A percentile compares a stretch with the other conserved stretches of the same genome.
Conservation (phyloP, 192 early-diverging fungal genomes). For the Coemansia sp. region DNA sequence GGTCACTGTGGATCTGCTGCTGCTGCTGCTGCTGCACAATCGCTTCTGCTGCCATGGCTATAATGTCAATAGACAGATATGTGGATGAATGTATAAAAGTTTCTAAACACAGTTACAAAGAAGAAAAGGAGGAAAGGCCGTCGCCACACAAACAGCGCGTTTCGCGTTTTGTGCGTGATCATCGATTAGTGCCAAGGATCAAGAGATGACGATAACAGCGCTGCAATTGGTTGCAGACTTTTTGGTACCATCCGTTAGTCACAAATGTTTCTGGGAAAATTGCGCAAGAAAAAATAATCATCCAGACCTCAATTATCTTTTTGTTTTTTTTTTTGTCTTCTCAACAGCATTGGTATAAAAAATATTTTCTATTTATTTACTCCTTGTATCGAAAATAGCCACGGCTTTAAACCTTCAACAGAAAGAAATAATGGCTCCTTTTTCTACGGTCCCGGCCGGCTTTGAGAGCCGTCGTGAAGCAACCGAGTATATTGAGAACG, state of each 20-base stretch:
- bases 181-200: not conserved
- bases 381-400: too few relatives aligned
- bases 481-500: conserved; percentile 69
- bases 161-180: too few relatives aligned
- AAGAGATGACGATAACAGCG: too few relatives aligned
- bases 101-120: not conserved
- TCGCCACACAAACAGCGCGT: not conserved
- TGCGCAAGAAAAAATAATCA: not conserved
- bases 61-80: not conserved
- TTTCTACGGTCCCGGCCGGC: conserved; percentile 40
- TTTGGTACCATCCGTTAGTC: too few relatives aligned
- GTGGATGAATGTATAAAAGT: not conserved
- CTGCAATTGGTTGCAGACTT: too few relatives aligned
- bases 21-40: not conserved
- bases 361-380: too few relatives aligned
- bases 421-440: conserved; percentile 14
- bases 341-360: not conserved
- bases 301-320: not conserved
- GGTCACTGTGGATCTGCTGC: not conserved
- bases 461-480: conserved; percentile 49
- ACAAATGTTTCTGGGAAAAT: not conserved
- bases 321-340: not conserved
- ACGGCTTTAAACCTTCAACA: too few relatives aligned
- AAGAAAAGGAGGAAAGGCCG: not conserved
- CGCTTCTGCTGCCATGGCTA: conserved; percentile 7